phyloP scores from a whole-genome alignment of 441 rosid species.

The Mallotus repandus region DNA sequence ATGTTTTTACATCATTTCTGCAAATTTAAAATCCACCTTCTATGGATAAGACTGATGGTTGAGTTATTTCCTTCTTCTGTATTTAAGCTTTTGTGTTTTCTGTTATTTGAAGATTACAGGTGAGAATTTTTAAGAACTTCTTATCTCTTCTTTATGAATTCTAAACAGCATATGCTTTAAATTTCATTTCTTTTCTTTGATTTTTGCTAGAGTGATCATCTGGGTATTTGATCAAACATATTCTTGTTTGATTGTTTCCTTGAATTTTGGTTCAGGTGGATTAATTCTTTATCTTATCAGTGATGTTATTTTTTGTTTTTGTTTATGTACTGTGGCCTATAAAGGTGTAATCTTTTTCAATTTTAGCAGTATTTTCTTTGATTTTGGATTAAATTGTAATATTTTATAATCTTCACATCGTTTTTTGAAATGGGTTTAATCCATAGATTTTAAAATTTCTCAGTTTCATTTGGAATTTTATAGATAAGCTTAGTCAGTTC shows the following conservation, averaged over 20 bases:
- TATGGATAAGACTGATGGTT: background rate
- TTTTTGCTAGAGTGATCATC: too few relatives aligned
- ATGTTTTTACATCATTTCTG: too few relatives aligned
- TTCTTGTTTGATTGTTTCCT: constrained; percentile 21
- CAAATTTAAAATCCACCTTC: too few relatives aligned
- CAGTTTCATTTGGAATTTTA: background rate
- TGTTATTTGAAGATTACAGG: constrained; percentile 26
- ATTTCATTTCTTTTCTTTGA: too few relatives aligned
- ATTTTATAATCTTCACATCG: background rate
- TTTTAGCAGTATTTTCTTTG: background rate
- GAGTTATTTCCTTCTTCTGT: too few relatives aligned
- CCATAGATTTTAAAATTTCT: background rate
- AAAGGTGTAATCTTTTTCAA: background rate
- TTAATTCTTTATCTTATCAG: background rate
- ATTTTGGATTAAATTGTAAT: too few relatives aligned
- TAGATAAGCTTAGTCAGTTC: background rate
- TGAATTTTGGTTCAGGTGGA: constrained; percentile 13
- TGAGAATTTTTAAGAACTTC: background rate
- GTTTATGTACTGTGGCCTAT: background rate
- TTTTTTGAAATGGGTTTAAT: background rate
- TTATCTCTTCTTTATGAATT: too few relatives aligned
- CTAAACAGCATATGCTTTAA: too few relatives aligned
- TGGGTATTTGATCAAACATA: constrained; percentile 22
- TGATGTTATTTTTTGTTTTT: background rate
- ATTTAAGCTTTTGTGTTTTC: background rate